These are phyloP conservation scores for Clonostachys solani DNA, from an alignment of 2,329 filamentous ascomycete species.

Conservation along the genomic window DNA sequence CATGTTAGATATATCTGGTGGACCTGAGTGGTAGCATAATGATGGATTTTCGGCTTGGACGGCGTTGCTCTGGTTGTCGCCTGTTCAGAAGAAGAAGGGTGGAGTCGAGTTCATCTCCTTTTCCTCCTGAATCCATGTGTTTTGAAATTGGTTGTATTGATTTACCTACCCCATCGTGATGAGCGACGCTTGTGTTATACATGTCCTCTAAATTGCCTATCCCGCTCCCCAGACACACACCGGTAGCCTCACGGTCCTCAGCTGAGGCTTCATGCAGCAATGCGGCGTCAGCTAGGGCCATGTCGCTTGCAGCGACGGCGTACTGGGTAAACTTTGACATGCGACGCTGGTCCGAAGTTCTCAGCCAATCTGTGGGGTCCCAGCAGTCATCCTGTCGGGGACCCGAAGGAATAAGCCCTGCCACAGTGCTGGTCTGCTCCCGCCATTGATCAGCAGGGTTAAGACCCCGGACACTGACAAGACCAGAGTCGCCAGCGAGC, in stretches of 20 bases:
- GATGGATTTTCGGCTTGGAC: too few species aligned
- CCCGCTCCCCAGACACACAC: slow-evolving; percentile 89
- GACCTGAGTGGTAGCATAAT: too few species aligned
- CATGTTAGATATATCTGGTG: not conserved
- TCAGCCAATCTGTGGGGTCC: slow-evolving; percentile 50
- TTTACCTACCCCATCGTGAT: slow-evolving; percentile 63
- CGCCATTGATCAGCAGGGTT: slow-evolving; percentile 56
- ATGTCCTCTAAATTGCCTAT: slow-evolving; percentile 93
- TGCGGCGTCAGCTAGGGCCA: slow-evolving; percentile 78
- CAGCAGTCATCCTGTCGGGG: slow-evolving; percentile 33
- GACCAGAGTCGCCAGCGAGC: slow-evolving; percentile 73
- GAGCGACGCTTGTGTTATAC: slow-evolving; percentile 77
- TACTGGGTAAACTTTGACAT: slow-evolving; percentile 94
- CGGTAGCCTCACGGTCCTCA: slow-evolving; percentile 68
- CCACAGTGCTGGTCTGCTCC: slow-evolving; percentile 77
- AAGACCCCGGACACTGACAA: slow-evolving; percentile 65
- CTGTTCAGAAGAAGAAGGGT: too few species aligned
- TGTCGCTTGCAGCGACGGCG: slow-evolving; percentile 78
- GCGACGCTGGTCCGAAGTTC: slow-evolving; percentile 56
- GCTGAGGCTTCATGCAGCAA: slow-evolving; percentile 48
- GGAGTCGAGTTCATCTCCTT: too few species aligned
- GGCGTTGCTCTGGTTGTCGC: too few species aligned
- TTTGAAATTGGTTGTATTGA: not conserved
- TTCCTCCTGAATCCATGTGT: too few species aligned
- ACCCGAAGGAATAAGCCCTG: slow-evolving; percentile 68